Evolutionary conservation across 352 stramenopile species (phyloP).

Genomic region (Phytophthora melonis): DNA sequence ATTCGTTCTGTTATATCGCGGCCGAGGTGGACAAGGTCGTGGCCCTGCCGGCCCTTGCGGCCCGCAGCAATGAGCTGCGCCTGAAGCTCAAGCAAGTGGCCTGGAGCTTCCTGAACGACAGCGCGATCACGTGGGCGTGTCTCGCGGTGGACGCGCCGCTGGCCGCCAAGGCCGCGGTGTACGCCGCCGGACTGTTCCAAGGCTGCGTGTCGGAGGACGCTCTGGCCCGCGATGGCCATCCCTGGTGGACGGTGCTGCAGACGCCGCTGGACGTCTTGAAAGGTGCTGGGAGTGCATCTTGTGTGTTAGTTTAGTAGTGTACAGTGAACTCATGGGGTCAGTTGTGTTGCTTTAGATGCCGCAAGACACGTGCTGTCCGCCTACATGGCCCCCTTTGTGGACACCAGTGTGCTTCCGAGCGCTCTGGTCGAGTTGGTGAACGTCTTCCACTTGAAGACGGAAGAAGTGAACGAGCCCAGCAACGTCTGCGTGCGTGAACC

Average conservation of each 20-base stretch:
- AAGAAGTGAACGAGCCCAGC: slow-evolving; percentile 24
- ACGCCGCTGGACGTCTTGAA: slow-evolving; percentile 38
- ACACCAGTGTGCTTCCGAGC: slow-evolving; percentile 26
- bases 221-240: slow-evolving; percentile 22
- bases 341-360: slow-evolving; percentile 30
- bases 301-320: background rate
- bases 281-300: slow-evolving; percentile 34
- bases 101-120: slow-evolving; percentile 72
- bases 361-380: slow-evolving; percentile 39
- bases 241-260: slow-evolving; percentile 48
- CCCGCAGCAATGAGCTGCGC: slow-evolving; percentile 13
- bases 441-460: slow-evolving; percentile 32
- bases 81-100: slow-evolving; percentile 46
- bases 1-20: slow-evolving; percentile 55
- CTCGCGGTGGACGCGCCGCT: slow-evolving; percentile 45
- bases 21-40: slow-evolving; percentile 53
- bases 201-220: slow-evolving; percentile 30
- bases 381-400: slow-evolving; percentile 38
- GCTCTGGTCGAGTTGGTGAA: slow-evolving; percentile 33
- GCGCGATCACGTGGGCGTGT: slow-evolving; percentile 58
- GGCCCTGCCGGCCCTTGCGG: slow-evolving; percentile 11
- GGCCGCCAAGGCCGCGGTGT: slow-evolving; percentile 53
- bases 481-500: slow-evolving; percentile 18
- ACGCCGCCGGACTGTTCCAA: slow-evolving; percentile 53
- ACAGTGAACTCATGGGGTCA: slow-evolving; percentile 25